Conservation (phyloP, 2,329 filamentous ascomycete species). For the Thermothelomyces thermophilus region DNA sequence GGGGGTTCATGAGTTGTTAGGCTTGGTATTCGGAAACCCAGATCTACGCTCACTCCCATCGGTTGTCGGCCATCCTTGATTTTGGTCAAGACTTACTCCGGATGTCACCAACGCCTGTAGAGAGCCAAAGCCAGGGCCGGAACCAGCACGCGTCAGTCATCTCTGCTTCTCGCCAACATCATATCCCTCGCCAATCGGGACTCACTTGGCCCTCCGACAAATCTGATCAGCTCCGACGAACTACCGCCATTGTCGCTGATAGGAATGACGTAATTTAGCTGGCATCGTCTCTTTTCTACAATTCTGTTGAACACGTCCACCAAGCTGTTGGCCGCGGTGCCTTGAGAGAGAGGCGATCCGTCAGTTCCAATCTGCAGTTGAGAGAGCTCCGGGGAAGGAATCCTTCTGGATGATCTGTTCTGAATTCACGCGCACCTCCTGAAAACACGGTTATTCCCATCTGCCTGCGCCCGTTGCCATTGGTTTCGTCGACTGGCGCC, state of each 20-base stretch:
- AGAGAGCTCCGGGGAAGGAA: too few species aligned
- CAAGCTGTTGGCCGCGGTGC: conserved; percentile 88
- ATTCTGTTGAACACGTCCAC: conserved; percentile 80
- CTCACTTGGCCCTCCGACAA: conserved; percentile 85
- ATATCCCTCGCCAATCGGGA: conserved; percentile 13
- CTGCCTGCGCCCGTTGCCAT: conserved; percentile 2
- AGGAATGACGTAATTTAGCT: conserved; percentile 80
- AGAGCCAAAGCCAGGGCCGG: neutral
- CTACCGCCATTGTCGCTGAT: conserved; percentile 95
- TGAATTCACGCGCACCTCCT: conserved; percentile 20
- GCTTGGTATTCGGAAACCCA: neutral
- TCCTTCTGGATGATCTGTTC: neutral
- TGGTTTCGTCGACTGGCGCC: neutral
- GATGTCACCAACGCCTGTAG: conserved; percentile 56
- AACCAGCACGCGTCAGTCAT: conserved; percentile 2
- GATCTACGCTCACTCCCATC: conserved; percentile 51
- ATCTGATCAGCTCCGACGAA: conserved; percentile 85
- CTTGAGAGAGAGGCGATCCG: conserved; percentile 29
- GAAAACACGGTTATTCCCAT: conserved; percentile 25
- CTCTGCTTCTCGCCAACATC: neutral
- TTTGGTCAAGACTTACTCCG: conserved; percentile 49
- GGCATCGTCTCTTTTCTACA: conserved; percentile 56
- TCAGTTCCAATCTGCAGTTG: neutral
- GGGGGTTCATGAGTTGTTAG: too few species aligned
- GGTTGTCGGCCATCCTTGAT: too few species aligned